Evolutionary conservation across 2,329 filamentous ascomycete genomes (phyloP).

Genomic region (Penicillium sp.): DNA sequence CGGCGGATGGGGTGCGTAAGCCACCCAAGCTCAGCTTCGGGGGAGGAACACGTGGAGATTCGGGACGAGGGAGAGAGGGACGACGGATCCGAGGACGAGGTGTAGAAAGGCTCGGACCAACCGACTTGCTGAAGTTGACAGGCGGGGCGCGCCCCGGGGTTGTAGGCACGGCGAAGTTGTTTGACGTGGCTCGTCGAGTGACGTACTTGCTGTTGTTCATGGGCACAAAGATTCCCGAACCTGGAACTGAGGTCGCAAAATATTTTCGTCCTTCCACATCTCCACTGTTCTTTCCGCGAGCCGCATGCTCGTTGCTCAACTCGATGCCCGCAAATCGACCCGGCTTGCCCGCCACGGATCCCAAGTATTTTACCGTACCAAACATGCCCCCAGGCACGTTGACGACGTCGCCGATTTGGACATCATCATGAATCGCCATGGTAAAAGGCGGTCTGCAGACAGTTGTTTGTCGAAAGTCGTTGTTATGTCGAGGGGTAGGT

Average conservation of each 20-base stretch:
- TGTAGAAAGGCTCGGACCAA: constrained; percentile 71
- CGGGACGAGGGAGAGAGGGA: constrained; percentile 79
- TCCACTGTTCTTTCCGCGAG: constrained; percentile 89
- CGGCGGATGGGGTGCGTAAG: constrained; percentile 57
- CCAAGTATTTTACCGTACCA: constrained; percentile 85
- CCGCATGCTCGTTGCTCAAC: constrained; percentile 75
- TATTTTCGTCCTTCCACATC: constrained; percentile 87
- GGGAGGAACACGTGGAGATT: constrained; percentile 70
- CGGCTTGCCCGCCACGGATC: constrained; percentile 81
- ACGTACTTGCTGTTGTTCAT: constrained; percentile 68
- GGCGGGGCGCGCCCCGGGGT: constrained; percentile 66
- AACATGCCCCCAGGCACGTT: constrained; percentile 93
- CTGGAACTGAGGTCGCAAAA: constrained; percentile 74
- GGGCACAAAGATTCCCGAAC: constrained; percentile 91
- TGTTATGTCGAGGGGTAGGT: background rate
- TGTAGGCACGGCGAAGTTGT: constrained; percentile 60
- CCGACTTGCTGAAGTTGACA: constrained; percentile 83
- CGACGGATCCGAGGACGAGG: constrained; percentile 66
- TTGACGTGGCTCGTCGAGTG: constrained; percentile 56
- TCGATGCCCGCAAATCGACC: constrained; percentile 93
- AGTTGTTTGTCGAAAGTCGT: background rate
- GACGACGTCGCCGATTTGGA: constrained; percentile 78
- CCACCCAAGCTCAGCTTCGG: constrained; percentile 56
- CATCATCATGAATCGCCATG: constrained; percentile 47
- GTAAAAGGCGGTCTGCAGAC: background rate